These are phyloP conservation scores for Plasmopara muralis DNA, from an alignment of 352 stramenopile species.

Conservation along the genomic window DNA sequence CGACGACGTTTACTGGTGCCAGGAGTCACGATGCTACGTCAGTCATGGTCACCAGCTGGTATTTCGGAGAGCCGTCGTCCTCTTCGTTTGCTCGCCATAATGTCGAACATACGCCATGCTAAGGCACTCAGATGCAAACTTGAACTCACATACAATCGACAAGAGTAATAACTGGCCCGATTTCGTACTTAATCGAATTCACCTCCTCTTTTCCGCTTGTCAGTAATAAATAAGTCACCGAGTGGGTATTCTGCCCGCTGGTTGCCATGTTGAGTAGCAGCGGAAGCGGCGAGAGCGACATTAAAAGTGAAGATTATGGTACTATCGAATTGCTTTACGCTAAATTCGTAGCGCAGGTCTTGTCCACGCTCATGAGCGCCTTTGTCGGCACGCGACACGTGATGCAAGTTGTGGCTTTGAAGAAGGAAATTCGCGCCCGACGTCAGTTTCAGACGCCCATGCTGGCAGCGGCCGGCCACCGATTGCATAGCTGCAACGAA, in stretches of 20 bases:
- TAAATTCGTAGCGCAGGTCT: slow-evolving; percentile 61
- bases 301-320: slow-evolving; percentile 18
- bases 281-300: slow-evolving; percentile 5
- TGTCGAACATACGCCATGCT: not conserved
- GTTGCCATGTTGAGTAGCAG: slow-evolving; percentile 18
- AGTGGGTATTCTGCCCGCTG: not conserved
- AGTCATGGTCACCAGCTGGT: not conserved
- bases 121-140: slow-evolving; percentile 1
- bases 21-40: slow-evolving; percentile 4
- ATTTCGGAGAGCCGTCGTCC: not conserved
- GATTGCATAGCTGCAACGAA: slow-evolving; percentile 9
- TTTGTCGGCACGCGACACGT: slow-evolving; percentile 62
- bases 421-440: slow-evolving; percentile 24
- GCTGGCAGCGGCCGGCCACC: slow-evolving; percentile 17
- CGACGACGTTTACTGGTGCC: not conserved
- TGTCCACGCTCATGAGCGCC: slow-evolving; percentile 56
- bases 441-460: slow-evolving; percentile 31
- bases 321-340: slow-evolving; percentile 39
- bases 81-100: not conserved
- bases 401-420: slow-evolving; percentile 39
- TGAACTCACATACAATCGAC: slow-evolving; percentile 10
- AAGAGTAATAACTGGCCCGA: slow-evolving; percentile 27
- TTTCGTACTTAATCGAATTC: slow-evolving; percentile 22
- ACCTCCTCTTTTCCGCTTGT: slow-evolving; percentile 8
- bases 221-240: slow-evolving; percentile 14